phyloP scores from a whole-genome alignment of 169 alveolate species.

The Plasmodium ovale region DNA sequence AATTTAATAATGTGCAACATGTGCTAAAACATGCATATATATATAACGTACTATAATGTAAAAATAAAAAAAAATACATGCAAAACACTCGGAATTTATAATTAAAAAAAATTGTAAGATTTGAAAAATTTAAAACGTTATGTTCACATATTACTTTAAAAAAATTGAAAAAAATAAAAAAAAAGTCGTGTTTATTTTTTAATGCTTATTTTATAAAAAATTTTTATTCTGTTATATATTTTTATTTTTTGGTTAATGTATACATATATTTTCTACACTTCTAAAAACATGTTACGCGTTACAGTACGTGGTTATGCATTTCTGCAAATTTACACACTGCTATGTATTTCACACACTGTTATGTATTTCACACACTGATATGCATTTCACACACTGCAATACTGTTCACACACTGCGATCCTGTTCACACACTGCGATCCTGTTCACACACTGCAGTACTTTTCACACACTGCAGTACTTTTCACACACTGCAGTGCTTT shows the following conservation, averaged over 20 bases:
- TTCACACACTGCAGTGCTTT: too few relatives aligned
- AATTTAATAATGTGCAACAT: constrained; percentile 21
- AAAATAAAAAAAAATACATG: constrained; percentile 6
- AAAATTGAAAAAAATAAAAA: constrained; percentile 20
- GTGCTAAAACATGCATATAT: constrained; percentile 20
- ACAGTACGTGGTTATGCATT: too few relatives aligned
- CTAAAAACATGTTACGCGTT: too few relatives aligned
- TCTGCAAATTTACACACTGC: too few relatives aligned
- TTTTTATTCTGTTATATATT: neutral
- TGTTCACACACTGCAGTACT: too few relatives aligned
- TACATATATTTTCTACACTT: neutral
- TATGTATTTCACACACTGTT: too few relatives aligned
- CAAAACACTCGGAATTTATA: neutral
- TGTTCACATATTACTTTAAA: constrained; percentile 24
- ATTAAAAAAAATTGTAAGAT: neutral
- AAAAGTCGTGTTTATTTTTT: neutral
- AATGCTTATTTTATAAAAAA: constrained; percentile 14
- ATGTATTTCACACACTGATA: too few relatives aligned
- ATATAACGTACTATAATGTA: neutral
- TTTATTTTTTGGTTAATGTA: neutral
- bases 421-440: too few relatives aligned
- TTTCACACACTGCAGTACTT: too few relatives aligned
- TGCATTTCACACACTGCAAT: too few relatives aligned
- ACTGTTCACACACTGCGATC: too few relatives aligned
- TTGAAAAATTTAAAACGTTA: constrained; percentile 27